phyloP scores from a whole-genome alignment of 2,329 filamentous ascomycete genomes.

The Davidsoniella australis region DNA sequence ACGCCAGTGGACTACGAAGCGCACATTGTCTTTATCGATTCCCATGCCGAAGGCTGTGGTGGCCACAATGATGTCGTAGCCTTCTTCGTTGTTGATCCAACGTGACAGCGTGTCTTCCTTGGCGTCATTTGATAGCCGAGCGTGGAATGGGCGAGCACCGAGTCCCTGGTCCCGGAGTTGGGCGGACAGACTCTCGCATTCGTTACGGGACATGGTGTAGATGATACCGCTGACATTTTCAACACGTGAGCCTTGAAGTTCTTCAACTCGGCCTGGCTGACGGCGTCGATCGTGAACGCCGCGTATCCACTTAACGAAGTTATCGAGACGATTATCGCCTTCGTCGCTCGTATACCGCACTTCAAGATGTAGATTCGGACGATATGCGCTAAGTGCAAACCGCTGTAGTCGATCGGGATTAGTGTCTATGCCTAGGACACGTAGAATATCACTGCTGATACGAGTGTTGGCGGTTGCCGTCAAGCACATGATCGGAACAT shows the following conservation, averaged over 20 bases:
- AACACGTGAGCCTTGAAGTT: constrained; percentile 40
- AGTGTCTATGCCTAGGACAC: constrained; percentile 50
- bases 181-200: constrained; percentile 54
- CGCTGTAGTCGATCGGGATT: constrained; percentile 42
- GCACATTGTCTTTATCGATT: constrained; percentile 87
- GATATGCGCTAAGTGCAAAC: constrained; percentile 70
- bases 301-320: constrained; percentile 63
- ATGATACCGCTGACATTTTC: constrained; percentile 62
- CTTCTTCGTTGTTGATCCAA: constrained; percentile 56
- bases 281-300: constrained; percentile 53
- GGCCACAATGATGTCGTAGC: constrained; percentile 83
- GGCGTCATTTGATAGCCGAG: constrained; percentile 46
- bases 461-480: constrained; percentile 77
- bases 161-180: constrained; percentile 51
- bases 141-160: constrained; percentile 57
- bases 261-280: constrained; percentile 37
- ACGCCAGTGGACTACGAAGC: constrained; percentile 90
- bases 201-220: constrained; percentile 57
- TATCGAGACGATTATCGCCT: constrained; percentile 50
- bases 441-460: constrained; percentile 70
- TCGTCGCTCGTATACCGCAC: constrained; percentile 68
- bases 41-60: constrained; percentile 97
- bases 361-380: constrained; percentile 81
- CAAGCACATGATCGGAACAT: constrained; percentile 80
- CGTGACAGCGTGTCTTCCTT: constrained; percentile 54